Evolutionary conservation across 129 eudicot genomes (phyloP), one percentile per base, ranked within the genome.

Genomic region (Escallonia rubra): DNA sequence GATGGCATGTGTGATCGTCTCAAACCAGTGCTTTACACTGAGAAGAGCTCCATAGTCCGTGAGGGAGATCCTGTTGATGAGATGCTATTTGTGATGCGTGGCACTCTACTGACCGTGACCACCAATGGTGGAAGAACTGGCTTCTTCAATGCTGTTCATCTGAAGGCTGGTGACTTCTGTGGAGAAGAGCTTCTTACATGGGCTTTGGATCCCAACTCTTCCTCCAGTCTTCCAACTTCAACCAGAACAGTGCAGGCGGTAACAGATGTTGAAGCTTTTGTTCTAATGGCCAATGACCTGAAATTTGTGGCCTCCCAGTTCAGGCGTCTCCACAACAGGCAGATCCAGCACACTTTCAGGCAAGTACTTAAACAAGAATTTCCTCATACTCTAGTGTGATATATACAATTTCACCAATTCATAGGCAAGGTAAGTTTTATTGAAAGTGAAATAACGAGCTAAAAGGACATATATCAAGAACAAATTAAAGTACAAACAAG

Each of bases 141-240:
- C 7, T 86, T 86, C 76, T 89, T 84, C 58, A 93, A 89, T 79
- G 81, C 95, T 4, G 81, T 61, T 42, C 2, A n/a, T 74, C 86
- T 93, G 43, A 75, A 68, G 52, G 86, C 90, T 0, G 96, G 96
- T 11, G 96, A 79, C 70, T 93, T 86, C 61, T 86, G 95, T 66
- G 98, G 96, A 38, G 96, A 93, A 9, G 98, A 93, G 77, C 89
- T 93, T 64, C 84, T 89, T 41, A 86, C 98, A 6, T 93, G 98
- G 98, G 98, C 95, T n/a, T 74, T 93, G 52, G 96, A 83, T 67
- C 91, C 98, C 39, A 80, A 72, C 67, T 65, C 85, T n/a, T 77
- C 89, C 13, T 55, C 89, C 40, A 83, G 69, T 73, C 86, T 92
- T 65, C 98, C 98, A 11, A 53, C 77, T 58, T 92, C 98, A 52